Evolutionary conservation across 495 filamentous ascomycete species (phyloP), one percentile per base, ranked within the genome.

Genomic region (Penicillium pancosmium): DNA sequence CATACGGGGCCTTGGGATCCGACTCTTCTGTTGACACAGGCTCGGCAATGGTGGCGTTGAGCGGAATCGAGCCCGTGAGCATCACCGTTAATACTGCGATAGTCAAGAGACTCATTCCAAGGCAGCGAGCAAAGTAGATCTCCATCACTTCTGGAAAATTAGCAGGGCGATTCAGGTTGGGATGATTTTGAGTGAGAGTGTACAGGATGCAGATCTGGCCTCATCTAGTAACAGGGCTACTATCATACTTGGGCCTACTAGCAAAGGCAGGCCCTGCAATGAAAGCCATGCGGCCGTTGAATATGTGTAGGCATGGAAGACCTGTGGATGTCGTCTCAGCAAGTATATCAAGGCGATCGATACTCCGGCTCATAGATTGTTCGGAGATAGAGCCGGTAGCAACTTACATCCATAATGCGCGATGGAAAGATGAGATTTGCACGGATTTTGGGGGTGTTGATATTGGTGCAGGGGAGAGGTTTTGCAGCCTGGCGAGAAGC

Each of bases 41-140:
- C 57, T 80, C 77, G 1, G 70, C 59, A 4, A 78, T 57, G 0
- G 74, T 62, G 15, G 84, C 79, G 3, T 81, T 83, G 16, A 95
- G 72, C 0, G 91, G 92, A n/a, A 96, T 80, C 5, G 83, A 82
- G 54, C 91, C 92, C 0, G 89, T 88, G 2, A 93, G 75, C 54
- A 92, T 80, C 35, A 92, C 72, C 6, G 81, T 81, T 35, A 93
- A 70, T 11, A 84, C 60, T 38, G 85, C 87, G 18, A 96, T 72
- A 27, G 87, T 78, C 18, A 96, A 64, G 27, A 91, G 75, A 19
- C 84, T 69, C 36, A 95, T 68, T 44, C 90, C 90, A 0, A 91
- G 74, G 23, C 80, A 82, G 31, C 90, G 88, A 40, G 86, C 83
- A 65, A 92, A 83, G 76, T 95, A 95, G 11, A 80, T 67, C 71